Evolutionary conservation across 139 green algal genomes (phyloP).

Genomic region (Closterium sp.): DNA sequence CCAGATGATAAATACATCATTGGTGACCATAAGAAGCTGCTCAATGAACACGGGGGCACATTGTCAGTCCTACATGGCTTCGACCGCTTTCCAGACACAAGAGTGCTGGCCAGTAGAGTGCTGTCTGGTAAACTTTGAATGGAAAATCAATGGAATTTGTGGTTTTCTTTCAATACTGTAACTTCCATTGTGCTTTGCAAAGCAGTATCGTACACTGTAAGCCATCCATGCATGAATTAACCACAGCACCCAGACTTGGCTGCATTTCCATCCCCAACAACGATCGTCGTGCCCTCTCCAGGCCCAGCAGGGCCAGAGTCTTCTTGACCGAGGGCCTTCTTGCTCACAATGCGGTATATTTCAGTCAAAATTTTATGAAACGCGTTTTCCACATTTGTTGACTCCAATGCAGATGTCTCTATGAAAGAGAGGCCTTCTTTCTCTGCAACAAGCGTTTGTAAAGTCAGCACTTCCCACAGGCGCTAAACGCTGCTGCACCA

Average conservation of each 20-base stretch:
- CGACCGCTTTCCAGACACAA: background rate
- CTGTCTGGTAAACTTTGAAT: background rate
- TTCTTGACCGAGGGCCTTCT: constrained; percentile 67
- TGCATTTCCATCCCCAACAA: background rate
- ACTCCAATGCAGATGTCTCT: constrained; percentile 94
- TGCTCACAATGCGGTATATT: constrained; percentile 96
- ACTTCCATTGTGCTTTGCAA: background rate
- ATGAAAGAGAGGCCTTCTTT: constrained; percentile 94
- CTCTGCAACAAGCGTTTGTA: constrained; percentile 51
- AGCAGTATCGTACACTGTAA: background rate
- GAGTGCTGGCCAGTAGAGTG: background rate
- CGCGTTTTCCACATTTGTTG: constrained; percentile 94
- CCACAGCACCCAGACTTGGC: constrained; percentile 3
- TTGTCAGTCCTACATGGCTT: background rate
- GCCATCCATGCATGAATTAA: background rate
- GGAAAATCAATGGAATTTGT: no score
- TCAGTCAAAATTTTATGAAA: constrained; percentile 96
- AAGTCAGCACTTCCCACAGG: background rate
- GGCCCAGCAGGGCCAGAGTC: constrained; percentile 10
- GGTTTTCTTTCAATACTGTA: no score
- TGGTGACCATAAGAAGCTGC: background rate
- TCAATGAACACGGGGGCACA: background rate
- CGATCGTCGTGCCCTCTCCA: constrained; percentile 8
- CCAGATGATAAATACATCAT: background rate
- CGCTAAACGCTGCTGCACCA: background rate